phyloP scores from a whole-genome alignment of 164 flowering plant species.

The Brasenia schreberi region DNA sequence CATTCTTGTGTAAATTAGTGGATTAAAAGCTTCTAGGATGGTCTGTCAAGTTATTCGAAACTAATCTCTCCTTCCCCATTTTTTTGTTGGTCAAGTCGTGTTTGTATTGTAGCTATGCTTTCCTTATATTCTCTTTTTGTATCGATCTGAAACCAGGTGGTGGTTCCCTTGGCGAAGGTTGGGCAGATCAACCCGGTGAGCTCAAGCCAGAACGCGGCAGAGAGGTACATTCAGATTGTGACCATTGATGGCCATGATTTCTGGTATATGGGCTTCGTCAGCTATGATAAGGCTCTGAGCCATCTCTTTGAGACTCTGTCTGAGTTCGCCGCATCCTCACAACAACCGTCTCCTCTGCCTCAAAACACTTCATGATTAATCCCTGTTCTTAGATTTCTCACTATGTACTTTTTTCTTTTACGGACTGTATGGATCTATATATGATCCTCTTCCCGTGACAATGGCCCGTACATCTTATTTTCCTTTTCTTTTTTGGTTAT shows the following conservation, averaged over 20 bases:
- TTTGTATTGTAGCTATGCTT: no score
- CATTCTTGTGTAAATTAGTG: no score
- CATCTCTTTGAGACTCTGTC: slow-evolving; percentile 24
- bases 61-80: no score
- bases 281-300: slow-evolving; percentile 39
- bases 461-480: no score
- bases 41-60: no score
- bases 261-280: slow-evolving; percentile 77
- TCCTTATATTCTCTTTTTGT: neutral
- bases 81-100: no score
- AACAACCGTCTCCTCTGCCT: neutral
- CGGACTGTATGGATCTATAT: no score
- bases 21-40: no score
- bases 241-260: slow-evolving; percentile 56
- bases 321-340: slow-evolving; percentile 8
- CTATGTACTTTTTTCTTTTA: no score
- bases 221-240: slow-evolving; percentile 48
- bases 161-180: slow-evolving; percentile 33
- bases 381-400: neutral
- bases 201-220: slow-evolving; percentile 27
- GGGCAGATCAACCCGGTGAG: slow-evolving; percentile 30
- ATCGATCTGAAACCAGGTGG: slow-evolving; percentile 22
- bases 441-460: no score
- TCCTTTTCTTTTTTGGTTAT: no score
- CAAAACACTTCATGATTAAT: neutral